A percentile compares a stretch with the other conserved stretches of the same genome.
These are phyloP conservation scores for Termitomyces sp. DNA, from an alignment of 768 basidiomycete species.

Conservation along the genomic window DNA sequence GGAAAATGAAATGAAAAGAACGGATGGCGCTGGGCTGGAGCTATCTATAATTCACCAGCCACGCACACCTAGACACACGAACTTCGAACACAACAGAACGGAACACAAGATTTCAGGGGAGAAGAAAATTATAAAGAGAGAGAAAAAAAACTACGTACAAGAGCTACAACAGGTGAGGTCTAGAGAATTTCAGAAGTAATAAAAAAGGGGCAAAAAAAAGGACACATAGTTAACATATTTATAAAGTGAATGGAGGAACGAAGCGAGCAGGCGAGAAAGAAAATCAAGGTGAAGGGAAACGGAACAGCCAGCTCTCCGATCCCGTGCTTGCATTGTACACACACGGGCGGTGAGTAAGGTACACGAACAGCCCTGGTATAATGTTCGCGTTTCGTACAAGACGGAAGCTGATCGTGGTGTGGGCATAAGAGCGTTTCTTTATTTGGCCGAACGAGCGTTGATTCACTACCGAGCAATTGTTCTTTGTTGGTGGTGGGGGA, in stretches of 20 bases:
- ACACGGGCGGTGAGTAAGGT: not conserved
- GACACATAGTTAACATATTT: slow-evolving; percentile 24
- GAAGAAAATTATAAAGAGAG: slow-evolving; percentile 4
- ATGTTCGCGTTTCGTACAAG: not conserved
- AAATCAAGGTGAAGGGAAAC: not conserved
- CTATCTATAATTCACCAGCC: not conserved
- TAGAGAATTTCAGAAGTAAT: slow-evolving; percentile 21
- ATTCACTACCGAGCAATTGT: not conserved
- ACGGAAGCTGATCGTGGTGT: not conserved
- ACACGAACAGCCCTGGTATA: slow-evolving; percentile 1
- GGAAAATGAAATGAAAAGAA: slow-evolving; percentile 8
- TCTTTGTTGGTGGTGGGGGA: not conserved
- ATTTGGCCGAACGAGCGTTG: not conserved
- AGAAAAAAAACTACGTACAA: slow-evolving; percentile 12
- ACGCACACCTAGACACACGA: not conserved
- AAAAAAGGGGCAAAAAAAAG: slow-evolving; percentile 26
- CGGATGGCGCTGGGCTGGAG: slow-evolving; percentile 13
- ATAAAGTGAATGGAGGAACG: slow-evolving; percentile 35
- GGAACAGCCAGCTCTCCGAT: slow-evolving; percentile 39
- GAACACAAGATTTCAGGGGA: slow-evolving; percentile 2
- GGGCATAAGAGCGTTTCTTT: not conserved
- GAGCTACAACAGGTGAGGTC: not conserved
- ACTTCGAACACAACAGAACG: not conserved
- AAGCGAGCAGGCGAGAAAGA: slow-evolving; percentile 19
- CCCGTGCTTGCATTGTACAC: slow-evolving; percentile 10